Percentiles rank a stretch among this genome's conserved stretches.
phyloP scores from a whole-genome alignment of 306 rosid genomes.

The Pyrus betulifolia region DNA sequence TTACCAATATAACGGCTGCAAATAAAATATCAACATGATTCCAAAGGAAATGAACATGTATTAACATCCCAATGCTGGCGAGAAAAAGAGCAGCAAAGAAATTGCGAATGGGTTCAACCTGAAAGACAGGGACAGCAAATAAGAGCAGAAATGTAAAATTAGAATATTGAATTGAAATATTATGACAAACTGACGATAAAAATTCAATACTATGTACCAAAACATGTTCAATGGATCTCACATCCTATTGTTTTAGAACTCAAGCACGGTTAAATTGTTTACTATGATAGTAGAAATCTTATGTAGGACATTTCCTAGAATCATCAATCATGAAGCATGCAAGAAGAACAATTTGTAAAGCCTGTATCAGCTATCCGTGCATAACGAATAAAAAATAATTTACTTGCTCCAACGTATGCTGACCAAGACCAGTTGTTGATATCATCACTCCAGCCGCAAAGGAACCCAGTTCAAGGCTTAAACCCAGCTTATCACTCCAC shows the following conservation, averaged over 20 bases:
- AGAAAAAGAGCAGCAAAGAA: conserved; percentile 92
- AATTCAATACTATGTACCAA: background rate
- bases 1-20: conserved; percentile 92
- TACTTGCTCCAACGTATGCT: conserved; percentile 95
- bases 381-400: conserved; percentile 7
- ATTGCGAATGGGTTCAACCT: conserved; percentile 98
- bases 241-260: background rate
- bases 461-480: conserved; percentile 94
- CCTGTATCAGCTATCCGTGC: conserved; percentile 5
- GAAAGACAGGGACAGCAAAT: conserved; percentile 23
- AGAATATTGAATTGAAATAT: background rate
- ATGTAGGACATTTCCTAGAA: background rate
- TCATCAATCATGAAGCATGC: background rate
- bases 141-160: conserved; percentile 3
- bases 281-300: background rate
- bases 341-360: too few species aligned
- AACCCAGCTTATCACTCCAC: conserved; percentile 97
- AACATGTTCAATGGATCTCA: background rate
- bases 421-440: conserved; percentile 97
- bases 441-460: conserved; percentile 99
- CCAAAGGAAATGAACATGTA: conserved; percentile 97
- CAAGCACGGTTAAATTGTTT: background rate
- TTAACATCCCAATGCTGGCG: conserved; percentile 98
- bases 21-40: conserved; percentile 89
- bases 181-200: background rate